A percentile compares a stretch with the other conserved stretches of the same genome.
These are phyloP conservation scores for Apiotrichum sp. DNA, from an alignment of 1,284 basidiomycete genomes.

Conservation along the genomic window DNA sequence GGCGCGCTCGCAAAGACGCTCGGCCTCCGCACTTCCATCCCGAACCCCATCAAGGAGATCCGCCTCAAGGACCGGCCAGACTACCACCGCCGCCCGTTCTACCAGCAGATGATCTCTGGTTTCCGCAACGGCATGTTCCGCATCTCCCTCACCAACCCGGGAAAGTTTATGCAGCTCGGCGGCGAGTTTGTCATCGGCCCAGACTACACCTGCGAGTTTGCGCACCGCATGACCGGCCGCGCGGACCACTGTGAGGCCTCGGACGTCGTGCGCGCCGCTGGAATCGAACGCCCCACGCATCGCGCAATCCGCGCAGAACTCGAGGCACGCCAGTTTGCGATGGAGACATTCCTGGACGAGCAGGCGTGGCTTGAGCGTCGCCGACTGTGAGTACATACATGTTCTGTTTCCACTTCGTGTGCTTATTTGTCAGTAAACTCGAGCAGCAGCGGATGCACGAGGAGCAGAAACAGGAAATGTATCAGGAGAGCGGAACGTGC, in stretches of 20 bases:
- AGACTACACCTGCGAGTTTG: slow-evolving; percentile 36
- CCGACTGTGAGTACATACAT: not conserved
- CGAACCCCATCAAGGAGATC: slow-evolving; percentile 8
- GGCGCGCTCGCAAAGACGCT: slow-evolving; percentile 39
- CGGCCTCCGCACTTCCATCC: slow-evolving; percentile 24
- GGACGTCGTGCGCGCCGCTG: slow-evolving; percentile 8
- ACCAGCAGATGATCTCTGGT: slow-evolving; percentile 6
- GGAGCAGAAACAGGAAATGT: too few relatives aligned
- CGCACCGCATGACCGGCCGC: slow-evolving; percentile 45
- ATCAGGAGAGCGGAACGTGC: too few relatives aligned
- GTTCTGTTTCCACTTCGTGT: too few relatives aligned
- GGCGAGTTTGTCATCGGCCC: slow-evolving; percentile 43
- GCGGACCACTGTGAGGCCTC: slow-evolving; percentile 18
- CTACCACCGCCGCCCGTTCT: slow-evolving; percentile 7
- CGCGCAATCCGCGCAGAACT: not conserved
- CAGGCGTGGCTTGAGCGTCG: not conserved
- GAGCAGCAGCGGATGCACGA: too few relatives aligned
- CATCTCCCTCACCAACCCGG: slow-evolving; percentile 27
- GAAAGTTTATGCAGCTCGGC: slow-evolving; percentile 43
- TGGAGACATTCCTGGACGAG: not conserved
- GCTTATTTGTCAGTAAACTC: too few relatives aligned
- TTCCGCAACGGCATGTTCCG: slow-evolving; percentile 8
- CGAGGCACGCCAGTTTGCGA: not conserved
- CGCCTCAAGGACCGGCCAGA: slow-evolving; percentile 3
- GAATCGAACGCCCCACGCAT: not conserved